Evolutionary conservation across 139 green algal genomes (phyloP), one percentile per base, ranked within the genome.

Genomic region (Auxenochlorella pyrenoidosa): DNA sequence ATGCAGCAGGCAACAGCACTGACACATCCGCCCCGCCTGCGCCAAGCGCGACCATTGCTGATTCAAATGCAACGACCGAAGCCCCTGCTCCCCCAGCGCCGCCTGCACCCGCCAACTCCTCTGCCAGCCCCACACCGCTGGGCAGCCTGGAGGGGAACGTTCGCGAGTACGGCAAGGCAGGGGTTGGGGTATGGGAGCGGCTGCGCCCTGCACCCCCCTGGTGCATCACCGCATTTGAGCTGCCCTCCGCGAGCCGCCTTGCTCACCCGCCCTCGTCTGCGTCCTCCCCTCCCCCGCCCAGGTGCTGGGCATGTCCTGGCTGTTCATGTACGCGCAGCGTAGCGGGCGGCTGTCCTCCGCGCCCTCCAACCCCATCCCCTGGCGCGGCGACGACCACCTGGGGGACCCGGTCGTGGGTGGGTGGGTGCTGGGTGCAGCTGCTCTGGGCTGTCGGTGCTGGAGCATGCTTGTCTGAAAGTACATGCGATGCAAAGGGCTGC

Each of bases 241-340:
- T 6, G 36, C 54, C 34, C 6, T 26, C 10, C 36, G n/a, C n/a
- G 2, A 47, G 15, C 79, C 24, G 71, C 54, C 1, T 2, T 2
- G 30, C 79, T 59, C 54, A 36, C 0, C 13, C 34, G 1, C 51
- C 24, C 40, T 0, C 38, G 1, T 15, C 5, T 28, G 60, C 28
- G 5, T 30, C 63, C 28, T 22, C 41, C 28, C 28, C 21, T 75
- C 5, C 60, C 36, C 28, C 32, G 28, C 47, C 34, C 75, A 89
- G 84, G 80, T 89, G 16, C 77, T 94, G 68, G 88, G 77, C 36
- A 15, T 89, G 44, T 88, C 68, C 15, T 92, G 47, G 43, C 84
- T 79, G 34, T 94, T 94, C 77, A 92, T 90, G 51, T 90, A 94
- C 63, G 92, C 92, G 2, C 92, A 94, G 75, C 78, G 89, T 24